Evolutionary conservation across 768 basidiomycete species (phyloP), one percentile per base, ranked within the genome.

Genomic region (Calocera cornea): DNA sequence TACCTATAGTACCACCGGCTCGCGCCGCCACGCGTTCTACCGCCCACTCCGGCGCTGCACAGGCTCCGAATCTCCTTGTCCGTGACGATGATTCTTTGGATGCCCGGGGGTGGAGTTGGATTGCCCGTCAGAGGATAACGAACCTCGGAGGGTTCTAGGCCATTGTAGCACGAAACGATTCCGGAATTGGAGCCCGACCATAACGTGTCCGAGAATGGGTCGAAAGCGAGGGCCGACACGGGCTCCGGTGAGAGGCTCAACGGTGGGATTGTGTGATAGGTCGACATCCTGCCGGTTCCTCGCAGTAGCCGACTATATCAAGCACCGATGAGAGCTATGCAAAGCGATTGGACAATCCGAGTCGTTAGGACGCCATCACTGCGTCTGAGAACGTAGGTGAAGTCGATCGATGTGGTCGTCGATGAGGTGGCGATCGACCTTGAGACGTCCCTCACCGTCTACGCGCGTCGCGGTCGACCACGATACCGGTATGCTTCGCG

Each of bases 171-270:
- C 41, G 81, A 75, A 69, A 97, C 82, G 67, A 79, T 79, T 1
- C 95, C 95, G 33, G 83, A 77, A 67, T 86, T 84, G 10, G 84
- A 81, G 34, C 94, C 95, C 60, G 87, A 80, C 93, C 94, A 97
- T 38, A 99, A 79, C 5, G 88, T 84, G 75, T 97, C 94, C 0
- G 92, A 90, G 24, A 89, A 87, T 8, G 92, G 88, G 77, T 99
- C 95, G 75, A 98, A 95, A 0, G 87, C 84, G 67, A 97, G 80
- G 0, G 91, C 84, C 27, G 89, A 87, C 63, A 89, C 80, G 29
- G 87, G 82, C 63, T 73, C 71, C 22, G 72, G 72, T 16, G 54
- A 29, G 54, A 60, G 31, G 54, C 27, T 60, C 14, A 60, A 31
- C 5, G 54, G 54, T 22, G 54, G 31, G 54, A 60, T 33, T 2